Base-by-base conservation (phyloP, 768 basidiomycete species). In the Mycena chlorophos region DNA sequence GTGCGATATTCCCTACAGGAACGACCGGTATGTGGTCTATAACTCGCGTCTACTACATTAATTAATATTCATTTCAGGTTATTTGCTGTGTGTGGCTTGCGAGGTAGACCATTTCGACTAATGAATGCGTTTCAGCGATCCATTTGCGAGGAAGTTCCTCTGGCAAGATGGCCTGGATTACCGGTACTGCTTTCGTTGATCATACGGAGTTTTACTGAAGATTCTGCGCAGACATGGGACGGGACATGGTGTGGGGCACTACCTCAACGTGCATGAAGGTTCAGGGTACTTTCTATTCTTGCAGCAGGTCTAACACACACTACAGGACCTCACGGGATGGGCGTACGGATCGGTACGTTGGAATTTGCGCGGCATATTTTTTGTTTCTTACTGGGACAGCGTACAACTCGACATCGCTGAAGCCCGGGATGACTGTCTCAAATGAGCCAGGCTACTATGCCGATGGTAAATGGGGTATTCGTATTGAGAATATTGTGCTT, bases 391-490 rank as follows among this genome's bases (percentile, higher is more conserved):
- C 20, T 29, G 22, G n/a, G n/a, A 5, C 48, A 84, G 86, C 78
- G 0, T 86, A 85, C 68, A 92, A 94, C 69, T 84, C 69, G 37
- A 81, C 84, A 0, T 67, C 87, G 0, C 70, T 98, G 54, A 89
- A 91, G 66, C 76, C 82, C 4, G 93, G 94, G 8, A 93, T 94
- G 89, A 92, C 92, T 0, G 77, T 98, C 23, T 94, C 93, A 0
- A 97, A 98, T 65, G 94, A 96, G 61, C 94, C 94, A 1, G 94
- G 94, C 8, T 96, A 89, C 69, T 97, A 97, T 68, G 85, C 84
- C 6, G 94, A 98, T 63, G 96, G 94, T 2, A 75, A 79, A 42
- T 98, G 87, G 65, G 96, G 95, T 2, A 93, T 98, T 63, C 86
- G 97, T 3, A 91, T 96, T 63, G 96, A 99, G 73, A 94, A 84